phyloP scores from a whole-genome alignment of 805 yeast genomes.

The Teunomyces pallodes region DNA sequence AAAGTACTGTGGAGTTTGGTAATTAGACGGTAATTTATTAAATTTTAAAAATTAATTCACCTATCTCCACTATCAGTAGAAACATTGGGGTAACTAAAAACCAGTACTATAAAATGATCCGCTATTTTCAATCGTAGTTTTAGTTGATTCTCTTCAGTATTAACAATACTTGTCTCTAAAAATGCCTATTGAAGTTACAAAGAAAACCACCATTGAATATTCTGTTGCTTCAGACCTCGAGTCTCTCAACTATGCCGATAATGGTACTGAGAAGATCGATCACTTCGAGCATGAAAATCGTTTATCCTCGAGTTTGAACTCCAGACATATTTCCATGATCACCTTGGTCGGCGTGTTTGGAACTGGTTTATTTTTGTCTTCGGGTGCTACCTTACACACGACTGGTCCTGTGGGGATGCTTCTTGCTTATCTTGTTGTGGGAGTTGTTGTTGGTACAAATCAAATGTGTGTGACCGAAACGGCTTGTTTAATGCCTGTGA shows the following conservation, averaged over 20 bases:
- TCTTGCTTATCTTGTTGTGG: slow-evolving; percentile 48
- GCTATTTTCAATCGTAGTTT: background rate
- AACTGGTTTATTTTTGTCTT: slow-evolving; percentile 55
- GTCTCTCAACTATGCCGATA: background rate
- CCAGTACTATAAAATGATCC: background rate
- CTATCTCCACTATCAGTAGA: background rate
- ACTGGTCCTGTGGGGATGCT: slow-evolving; percentile 42
- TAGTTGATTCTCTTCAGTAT: background rate
- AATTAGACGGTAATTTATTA: background rate
- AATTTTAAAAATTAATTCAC: background rate
- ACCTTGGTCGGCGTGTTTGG: slow-evolving; percentile 32
- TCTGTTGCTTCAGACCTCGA: slow-evolving; percentile 2
- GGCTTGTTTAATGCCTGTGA: slow-evolving; percentile 36
- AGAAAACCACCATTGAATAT: background rate
- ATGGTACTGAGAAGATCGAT: background rate
- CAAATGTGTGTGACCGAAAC: slow-evolving; percentile 41
- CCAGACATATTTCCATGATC: slow-evolving; percentile 20
- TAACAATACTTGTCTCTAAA: background rate
- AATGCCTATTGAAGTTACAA: background rate
- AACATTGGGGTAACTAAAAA: background rate
- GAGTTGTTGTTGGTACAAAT: slow-evolving; percentile 37
- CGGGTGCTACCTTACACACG: slow-evolving; percentile 47
- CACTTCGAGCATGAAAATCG: background rate
- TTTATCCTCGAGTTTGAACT: slow-evolving; percentile 8
- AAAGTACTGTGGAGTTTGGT: background rate